Evolutionary conservation across 495 filamentous ascomycete genomes (phyloP).

Genomic region (Penicillium flavigenum): DNA sequence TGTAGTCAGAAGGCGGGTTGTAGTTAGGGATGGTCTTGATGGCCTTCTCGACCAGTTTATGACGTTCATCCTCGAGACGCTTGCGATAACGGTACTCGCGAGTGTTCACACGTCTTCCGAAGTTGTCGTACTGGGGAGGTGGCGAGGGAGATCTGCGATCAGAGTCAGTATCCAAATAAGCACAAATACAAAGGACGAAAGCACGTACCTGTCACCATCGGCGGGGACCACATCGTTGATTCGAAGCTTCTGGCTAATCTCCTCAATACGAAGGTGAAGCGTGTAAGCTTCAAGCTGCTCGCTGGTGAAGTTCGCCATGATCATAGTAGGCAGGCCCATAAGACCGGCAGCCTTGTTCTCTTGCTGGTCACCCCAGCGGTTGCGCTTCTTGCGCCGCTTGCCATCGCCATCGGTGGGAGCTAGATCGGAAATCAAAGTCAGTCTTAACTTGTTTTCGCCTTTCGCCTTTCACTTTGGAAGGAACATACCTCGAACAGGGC

Average conservation of each 20-base stretch:
- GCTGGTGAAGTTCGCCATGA: constrained; percentile 93
- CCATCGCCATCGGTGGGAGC: constrained; percentile 61
- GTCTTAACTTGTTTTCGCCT: background rate
- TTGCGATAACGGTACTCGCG: constrained; percentile 97
- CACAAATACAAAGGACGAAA: constrained; percentile 1
- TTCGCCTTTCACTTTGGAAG: background rate
- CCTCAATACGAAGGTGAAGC: constrained; percentile 91
- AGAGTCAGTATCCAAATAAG: constrained; percentile 1
- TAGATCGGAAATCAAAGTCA: constrained; percentile 33
- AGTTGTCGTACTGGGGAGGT: constrained; percentile 96
- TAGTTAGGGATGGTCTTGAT: constrained; percentile 99
- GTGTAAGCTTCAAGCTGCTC: constrained; percentile 98
- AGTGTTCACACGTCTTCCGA: constrained; percentile 96
- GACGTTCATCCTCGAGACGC: constrained; percentile 94
- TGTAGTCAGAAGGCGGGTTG: constrained; percentile 94
- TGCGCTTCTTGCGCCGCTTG: constrained; percentile 90
- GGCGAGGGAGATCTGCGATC: constrained; percentile 82
- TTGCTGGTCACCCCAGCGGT: constrained; percentile 92
- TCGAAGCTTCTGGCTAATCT: constrained; percentile 97
- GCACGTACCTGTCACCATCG: constrained; percentile 83
- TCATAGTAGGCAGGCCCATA: constrained; percentile 95
- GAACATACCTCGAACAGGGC: constrained; percentile 61
- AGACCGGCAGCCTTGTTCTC: constrained; percentile 98
- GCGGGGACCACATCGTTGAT: constrained; percentile 97
- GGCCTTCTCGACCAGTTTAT: constrained; percentile 95